Percentiles rank a stretch among this genome's conserved stretches.
Evolutionary conservation across 1,284 basidiomycete species (phyloP).

Genomic region (Chiua sp.): DNA sequence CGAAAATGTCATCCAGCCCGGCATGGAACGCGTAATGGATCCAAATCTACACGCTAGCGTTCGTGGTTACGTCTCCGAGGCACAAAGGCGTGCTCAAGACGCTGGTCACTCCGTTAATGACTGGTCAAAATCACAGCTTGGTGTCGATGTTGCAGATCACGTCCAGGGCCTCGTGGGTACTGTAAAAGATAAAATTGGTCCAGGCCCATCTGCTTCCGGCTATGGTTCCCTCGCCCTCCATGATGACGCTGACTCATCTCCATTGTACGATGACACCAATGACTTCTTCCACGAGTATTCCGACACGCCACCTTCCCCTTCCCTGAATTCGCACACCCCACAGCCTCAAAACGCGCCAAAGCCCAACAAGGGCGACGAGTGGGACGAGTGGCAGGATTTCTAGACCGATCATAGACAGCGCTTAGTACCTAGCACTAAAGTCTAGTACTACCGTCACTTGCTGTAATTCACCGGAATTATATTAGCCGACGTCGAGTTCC

Average conservation of each 20-base stretch:
- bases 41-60: constrained; percentile 77
- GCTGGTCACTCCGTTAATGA: constrained; percentile 68
- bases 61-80: constrained; percentile 70
- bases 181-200: constrained; percentile 55
- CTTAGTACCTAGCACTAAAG: not conserved
- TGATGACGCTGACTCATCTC: constrained; percentile 57
- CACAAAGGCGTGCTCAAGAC: constrained; percentile 62
- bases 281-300: constrained; percentile 61
- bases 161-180: constrained; percentile 64
- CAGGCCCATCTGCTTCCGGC: constrained; percentile 53
- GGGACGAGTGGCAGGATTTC: constrained; percentile 84
- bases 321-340: constrained; percentile 23
- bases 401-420: constrained; percentile 38
- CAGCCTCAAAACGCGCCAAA: constrained; percentile 30
- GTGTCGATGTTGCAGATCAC: constrained; percentile 79
- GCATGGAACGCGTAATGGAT: constrained; percentile 75
- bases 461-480: constrained; percentile 10
- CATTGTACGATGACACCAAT: constrained; percentile 59
- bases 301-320: constrained; percentile 32
- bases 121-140: constrained; percentile 75
- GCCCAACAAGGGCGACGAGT: constrained; percentile 57
- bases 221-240: constrained; percentile 58
- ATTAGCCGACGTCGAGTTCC: constrained; percentile 24
- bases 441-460: not conserved
- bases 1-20: constrained; percentile 85